These are phyloP conservation scores for Pseudoperonospora humuli DNA, from an alignment of 352 stramenopile species.

Conservation along the genomic window DNA sequence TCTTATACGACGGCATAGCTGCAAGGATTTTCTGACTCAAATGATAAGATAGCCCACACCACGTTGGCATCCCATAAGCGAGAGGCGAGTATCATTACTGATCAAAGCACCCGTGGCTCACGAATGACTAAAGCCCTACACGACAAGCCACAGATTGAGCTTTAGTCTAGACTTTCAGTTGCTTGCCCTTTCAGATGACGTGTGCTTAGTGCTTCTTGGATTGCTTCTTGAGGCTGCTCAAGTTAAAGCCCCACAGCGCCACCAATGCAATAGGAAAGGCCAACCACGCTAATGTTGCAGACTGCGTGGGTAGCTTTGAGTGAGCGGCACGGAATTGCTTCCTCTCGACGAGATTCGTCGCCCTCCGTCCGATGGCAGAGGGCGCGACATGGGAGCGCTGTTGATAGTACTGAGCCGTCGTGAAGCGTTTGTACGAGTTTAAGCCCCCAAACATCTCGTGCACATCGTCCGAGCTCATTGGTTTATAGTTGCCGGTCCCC, in stretches of 20 bases:
- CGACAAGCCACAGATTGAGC: neutral
- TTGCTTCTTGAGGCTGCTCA: conserved; percentile 47
- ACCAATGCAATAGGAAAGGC: conserved; percentile 47
- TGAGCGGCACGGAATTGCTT: conserved; percentile 52
- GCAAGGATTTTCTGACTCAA: no score
- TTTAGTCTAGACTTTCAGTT: conserved; percentile 11
- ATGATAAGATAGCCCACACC: no score
- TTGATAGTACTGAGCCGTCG: conserved; percentile 62
- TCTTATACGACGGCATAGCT: no score
- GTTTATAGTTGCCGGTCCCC: conserved; percentile 36
- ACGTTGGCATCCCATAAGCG: no score
- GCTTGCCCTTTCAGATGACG: neutral
- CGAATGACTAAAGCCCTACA: no score
- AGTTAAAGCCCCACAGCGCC: conserved; percentile 53
- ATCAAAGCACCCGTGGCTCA: no score
- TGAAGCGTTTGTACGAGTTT: conserved; percentile 73
- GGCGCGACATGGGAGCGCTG: conserved; percentile 48
- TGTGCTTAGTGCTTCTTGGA: conserved; percentile 28
- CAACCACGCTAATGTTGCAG: conserved; percentile 50
- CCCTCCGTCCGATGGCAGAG: conserved; percentile 45
- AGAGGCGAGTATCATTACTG: neutral
- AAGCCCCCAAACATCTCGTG: conserved; percentile 65
- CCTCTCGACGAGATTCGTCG: conserved; percentile 53
- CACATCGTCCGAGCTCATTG: conserved; percentile 63
- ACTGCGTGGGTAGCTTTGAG: conserved; percentile 53